Evolutionary conservation across 2,329 filamentous ascomycete species (phyloP).

Genomic region (Myriosclerotinia curreyana): DNA sequence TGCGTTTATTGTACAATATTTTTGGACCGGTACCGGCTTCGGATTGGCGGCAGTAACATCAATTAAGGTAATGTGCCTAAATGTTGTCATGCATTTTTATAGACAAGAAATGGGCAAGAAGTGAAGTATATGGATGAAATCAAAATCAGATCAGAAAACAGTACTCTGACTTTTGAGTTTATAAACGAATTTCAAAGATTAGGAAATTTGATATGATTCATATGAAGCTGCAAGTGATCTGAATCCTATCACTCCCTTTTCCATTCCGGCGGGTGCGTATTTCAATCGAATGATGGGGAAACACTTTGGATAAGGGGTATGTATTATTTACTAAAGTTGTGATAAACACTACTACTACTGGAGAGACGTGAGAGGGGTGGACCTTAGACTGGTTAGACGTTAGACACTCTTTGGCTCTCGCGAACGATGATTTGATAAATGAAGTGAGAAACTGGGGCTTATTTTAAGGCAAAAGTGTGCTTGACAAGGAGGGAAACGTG

Average conservation of each 20-base stretch:
- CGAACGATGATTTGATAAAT: conserved; percentile 9
- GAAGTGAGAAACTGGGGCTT: not conserved
- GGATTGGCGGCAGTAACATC: conserved; percentile 15
- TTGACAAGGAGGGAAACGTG: conserved; percentile 17
- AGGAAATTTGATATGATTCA: not conserved
- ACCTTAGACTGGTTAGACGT: not conserved
- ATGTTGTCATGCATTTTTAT: not conserved
- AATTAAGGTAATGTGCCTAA: conserved; percentile 6
- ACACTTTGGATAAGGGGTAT: not conserved
- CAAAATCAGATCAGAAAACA: not conserved
- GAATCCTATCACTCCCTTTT: conserved; percentile 19
- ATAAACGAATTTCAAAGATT: not conserved
- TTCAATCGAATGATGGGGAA: conserved; percentile 6
- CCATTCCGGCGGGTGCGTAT: conserved; percentile 15
- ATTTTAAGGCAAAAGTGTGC: not conserved
- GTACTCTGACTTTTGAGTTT: not conserved
- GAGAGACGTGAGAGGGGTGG: not conserved
- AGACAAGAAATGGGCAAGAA: conserved; percentile 8
- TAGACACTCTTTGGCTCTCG: not conserved
- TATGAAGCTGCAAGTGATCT: conserved; percentile 17
- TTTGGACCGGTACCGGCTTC: conserved; percentile 18
- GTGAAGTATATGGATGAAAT: not conserved
- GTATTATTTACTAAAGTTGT: too few species aligned
- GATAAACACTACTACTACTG: too few species aligned
- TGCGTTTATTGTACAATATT: conserved; percentile 17